A percentile compares a stretch with the other conserved stretches of the same genome.
Evolutionary conservation across 257 asterid species (phyloP).

Genomic region (Plantago elongata): DNA sequence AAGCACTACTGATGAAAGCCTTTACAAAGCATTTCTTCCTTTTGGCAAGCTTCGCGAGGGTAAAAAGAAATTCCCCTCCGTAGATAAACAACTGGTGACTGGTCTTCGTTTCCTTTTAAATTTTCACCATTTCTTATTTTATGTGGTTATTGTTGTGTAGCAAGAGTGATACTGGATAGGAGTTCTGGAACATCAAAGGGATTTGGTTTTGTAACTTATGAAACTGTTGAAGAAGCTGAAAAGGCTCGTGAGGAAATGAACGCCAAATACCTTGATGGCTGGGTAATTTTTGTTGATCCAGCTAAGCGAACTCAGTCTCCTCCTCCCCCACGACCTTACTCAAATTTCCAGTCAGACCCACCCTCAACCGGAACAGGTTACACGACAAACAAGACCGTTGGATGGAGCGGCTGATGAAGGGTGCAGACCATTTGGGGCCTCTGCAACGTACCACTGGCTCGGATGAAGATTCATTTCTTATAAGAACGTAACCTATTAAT

Average conservation of each 20-base stretch:
- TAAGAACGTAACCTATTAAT: no score
- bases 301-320: slow-evolving; percentile 63
- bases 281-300: slow-evolving; percentile 96
- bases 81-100: neutral
- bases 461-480: no score
- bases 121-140: neutral
- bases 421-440: neutral
- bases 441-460: no score
- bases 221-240: slow-evolving; percentile 80
- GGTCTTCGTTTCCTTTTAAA: neutral
- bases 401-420: slow-evolving; percentile 55
- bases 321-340: slow-evolving; percentile 44
- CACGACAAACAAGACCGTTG: slow-evolving; percentile 74
- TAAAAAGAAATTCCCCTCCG: slow-evolving; percentile 17
- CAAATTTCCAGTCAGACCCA: slow-evolving; percentile 27
- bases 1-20: slow-evolving; percentile 65
- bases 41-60: slow-evolving; percentile 80
- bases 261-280: slow-evolving; percentile 81
- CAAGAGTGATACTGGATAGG: slow-evolving; percentile 73
- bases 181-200: slow-evolving; percentile 89
- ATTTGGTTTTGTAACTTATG: slow-evolving; percentile 77
- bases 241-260: slow-evolving; percentile 88
- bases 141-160: slow-evolving; percentile 36
- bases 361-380: slow-evolving; percentile 41
- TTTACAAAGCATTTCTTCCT: slow-evolving; percentile 63